Percentiles rank a stretch among this genome's conserved stretches.
phyloP scores from a whole-genome alignment of 352 stramenopile species.

The Nothophytophthora sp. region DNA sequence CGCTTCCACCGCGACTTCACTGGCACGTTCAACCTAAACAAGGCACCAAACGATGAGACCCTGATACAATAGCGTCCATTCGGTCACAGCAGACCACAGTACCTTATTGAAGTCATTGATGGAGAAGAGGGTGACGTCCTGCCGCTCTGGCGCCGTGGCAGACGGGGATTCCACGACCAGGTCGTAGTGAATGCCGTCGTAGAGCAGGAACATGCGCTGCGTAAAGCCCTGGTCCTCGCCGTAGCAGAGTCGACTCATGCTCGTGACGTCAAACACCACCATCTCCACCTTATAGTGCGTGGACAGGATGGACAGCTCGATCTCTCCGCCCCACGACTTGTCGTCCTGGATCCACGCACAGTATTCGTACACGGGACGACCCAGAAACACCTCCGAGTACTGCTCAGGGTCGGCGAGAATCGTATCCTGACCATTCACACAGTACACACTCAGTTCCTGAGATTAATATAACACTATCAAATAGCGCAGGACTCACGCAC shows the following conservation, averaged over 20 bases:
- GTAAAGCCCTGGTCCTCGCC: slow-evolving; percentile 81
- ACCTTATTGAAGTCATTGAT: slow-evolving; percentile 89
- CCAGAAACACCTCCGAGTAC: slow-evolving; percentile 83
- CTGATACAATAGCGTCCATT: too few relatives aligned
- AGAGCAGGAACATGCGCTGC: slow-evolving; percentile 85
- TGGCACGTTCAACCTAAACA: slow-evolving; percentile 75
- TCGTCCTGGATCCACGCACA: slow-evolving; percentile 84
- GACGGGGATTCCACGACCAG: slow-evolving; percentile 67
- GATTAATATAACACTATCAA: background rate
- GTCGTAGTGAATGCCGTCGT: slow-evolving; percentile 89
- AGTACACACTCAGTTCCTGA: background rate
- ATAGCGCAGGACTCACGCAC: slow-evolving; percentile 4
- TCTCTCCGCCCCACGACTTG: slow-evolving; percentile 86
- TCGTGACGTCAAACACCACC: slow-evolving; percentile 86
- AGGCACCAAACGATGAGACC: too few relatives aligned
- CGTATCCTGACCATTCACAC: slow-evolving; percentile 31
- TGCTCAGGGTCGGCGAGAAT: slow-evolving; percentile 58
- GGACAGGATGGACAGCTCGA: slow-evolving; percentile 86
- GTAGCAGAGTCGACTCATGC: slow-evolving; percentile 84
- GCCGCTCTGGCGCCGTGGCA: slow-evolving; percentile 40
- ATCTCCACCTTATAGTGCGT: slow-evolving; percentile 79
- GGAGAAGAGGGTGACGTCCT: slow-evolving; percentile 67
- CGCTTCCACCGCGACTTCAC: slow-evolving; percentile 79
- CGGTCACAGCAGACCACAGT: too few relatives aligned
- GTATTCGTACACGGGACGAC: slow-evolving; percentile 77